Base-by-base conservation (phyloP, 768 basidiomycete species). In the Pulveroboletus sp. region DNA sequence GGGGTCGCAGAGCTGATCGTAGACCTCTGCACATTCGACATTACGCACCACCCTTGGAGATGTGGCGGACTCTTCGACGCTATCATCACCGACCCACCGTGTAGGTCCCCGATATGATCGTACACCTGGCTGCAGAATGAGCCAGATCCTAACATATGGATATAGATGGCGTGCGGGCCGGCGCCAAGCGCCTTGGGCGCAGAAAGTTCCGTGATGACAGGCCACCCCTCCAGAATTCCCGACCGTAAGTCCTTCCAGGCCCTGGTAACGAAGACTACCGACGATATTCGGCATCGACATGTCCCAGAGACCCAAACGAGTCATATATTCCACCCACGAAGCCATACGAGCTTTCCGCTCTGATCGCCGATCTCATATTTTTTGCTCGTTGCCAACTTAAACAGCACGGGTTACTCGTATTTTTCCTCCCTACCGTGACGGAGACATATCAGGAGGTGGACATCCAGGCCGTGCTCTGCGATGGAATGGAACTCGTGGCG, bases 41-140 rank as follows among this genome's bases (percentile, higher is more conserved):
- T 98, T n/a, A 98, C 94, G 0, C 76, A 76, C 31, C 80, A 91
- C 63, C 92, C 94, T 0, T 92, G 88, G 86, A 73, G 96, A 54
- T 83, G 86, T 55, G 96, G 94, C 7, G 85, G 78, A 8, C 69
- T 98, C 28, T 90, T 99, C 55, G 96, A 99, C 60, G 92, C 94
- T 0, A 93, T 98, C 53, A 73, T 96, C 31, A 94, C 93, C 0
- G 93, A 96, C 68, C 93, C 93, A 39, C 93, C 93, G 10, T 96
- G 93, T 93, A 68, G 63, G 87, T 67, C 33, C 24, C 42, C 11
- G 8, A 41, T 21, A 31, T 9, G 28, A 47, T 44, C 26, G 15
- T 28, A n/a, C 8, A n/a, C 36, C 42, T 41, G 18, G 11, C 40
- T 5, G 15, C 35, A 18, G 44, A 30, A 21, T 12, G 12, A 42